Evolutionary conservation across 2,329 filamentous ascomycete genomes (phyloP), one percentile per base, ranked within the genome.

Genomic region (Epicoccum sorghinum): DNA sequence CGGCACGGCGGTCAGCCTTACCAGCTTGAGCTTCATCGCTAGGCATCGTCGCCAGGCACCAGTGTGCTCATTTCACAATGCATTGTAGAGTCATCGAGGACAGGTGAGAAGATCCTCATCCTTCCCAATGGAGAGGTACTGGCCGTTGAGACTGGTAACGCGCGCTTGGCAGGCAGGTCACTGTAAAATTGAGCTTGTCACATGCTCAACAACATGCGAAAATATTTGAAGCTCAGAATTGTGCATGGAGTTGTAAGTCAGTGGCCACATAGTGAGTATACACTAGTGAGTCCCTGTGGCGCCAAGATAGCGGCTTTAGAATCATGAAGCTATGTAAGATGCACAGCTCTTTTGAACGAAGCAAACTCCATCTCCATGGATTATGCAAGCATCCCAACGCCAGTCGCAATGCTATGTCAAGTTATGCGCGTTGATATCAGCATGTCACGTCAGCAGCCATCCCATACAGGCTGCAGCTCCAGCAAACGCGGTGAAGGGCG

Each of bases 1-100:
- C 44, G 44, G 50, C 18, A 42, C 18, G 44, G 39, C 33, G 44
- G 27, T 18, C 27, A 48, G 40, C 51, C 40, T 25, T 53, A 48
- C 36, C 27, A 29, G 27, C 27, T 7, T 29, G 6, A 18, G 27
- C 9, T 9, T 2, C 27, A 29, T 29, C 9, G 27, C 27, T 29
- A 27, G 22, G 46, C 46, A 41, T 35, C 42, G 12, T 13, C 7
- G 50, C 51, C 33, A 53, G 45, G 44, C 45, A 53, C 43, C 44
- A 38, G 25, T 44, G 39, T 10, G 10, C 38, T 47, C 39, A 38
- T 47, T 18, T 51, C 24, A 13, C 40, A 24, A 39, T 30, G 32
- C 39, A 13, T 41, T 24, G 9, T 13, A 24, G 32, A 38, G 33
- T 51, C 47, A 44, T 44, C 25, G 40, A 25, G 40, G 40, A 13